Conservation (phyloP, 176 grass and related monocot species). For the Oryza australiensis region DNA sequence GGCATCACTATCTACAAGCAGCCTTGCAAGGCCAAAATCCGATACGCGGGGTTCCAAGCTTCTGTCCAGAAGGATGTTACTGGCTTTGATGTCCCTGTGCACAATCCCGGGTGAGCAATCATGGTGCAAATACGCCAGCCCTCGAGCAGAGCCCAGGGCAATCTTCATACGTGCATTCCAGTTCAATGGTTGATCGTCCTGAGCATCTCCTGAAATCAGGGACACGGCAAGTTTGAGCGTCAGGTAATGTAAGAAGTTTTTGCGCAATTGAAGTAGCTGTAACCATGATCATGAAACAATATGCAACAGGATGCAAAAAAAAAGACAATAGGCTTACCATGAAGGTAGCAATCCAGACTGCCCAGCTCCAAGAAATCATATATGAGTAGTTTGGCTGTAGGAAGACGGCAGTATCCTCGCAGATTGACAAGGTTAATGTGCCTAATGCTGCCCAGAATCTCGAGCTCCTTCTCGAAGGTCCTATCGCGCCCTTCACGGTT, state of each 20-base stretch:
- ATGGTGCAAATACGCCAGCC: constrained; percentile 87
- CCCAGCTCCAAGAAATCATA: constrained; percentile 86
- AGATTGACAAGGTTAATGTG: constrained; percentile 95
- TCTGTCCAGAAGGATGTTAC: constrained; percentile 91
- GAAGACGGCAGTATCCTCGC: constrained; percentile 78
- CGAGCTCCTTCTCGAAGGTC: constrained; percentile 86
- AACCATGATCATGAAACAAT: background rate
- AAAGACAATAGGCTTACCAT: constrained; percentile 44
- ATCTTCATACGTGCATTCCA: constrained; percentile 99
- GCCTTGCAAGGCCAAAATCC: constrained; percentile 85
- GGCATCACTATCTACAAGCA: constrained; percentile 68
- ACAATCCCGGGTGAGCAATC: constrained; percentile 90
- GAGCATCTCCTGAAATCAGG: constrained; percentile 57
- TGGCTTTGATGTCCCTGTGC: constrained; percentile 93
- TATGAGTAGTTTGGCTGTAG: constrained; percentile 68
- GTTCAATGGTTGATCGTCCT: constrained; percentile 81
- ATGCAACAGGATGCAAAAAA: background rate
- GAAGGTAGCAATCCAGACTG: constrained; percentile 79
- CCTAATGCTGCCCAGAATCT: constrained; percentile 91
- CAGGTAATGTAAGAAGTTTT: background rate
- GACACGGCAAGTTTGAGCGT: background rate
- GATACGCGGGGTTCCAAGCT: constrained; percentile 84
- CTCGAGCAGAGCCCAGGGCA: constrained; percentile 74
- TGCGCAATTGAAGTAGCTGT: background rate
- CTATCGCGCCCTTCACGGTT: constrained; percentile 48